Evolutionary conservation across 2,329 filamentous ascomycete genomes (phyloP), one percentile per base, ranked within the genome.

Genomic region (Nothopassalora personata): DNA sequence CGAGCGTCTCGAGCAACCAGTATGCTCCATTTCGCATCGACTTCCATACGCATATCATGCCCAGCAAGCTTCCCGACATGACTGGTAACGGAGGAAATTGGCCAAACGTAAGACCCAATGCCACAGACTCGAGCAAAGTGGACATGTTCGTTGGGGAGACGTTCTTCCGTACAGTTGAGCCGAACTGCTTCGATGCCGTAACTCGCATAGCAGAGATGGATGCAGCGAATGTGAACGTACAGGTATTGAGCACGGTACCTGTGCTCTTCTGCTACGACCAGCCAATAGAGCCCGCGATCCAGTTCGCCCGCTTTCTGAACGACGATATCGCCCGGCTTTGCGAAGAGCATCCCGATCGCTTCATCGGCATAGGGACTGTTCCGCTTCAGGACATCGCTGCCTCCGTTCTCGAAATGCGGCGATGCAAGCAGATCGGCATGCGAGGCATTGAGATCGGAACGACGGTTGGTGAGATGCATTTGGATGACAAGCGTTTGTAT

Each of bases 1-100:
- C 31, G 31, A 8, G 31, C 31, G 31, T 9, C 31, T 9, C 31
- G 8, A 34, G 27, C 36, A 36, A 56, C n/a, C 48, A 46, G 18
- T 9, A 53, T 31, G 36, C 27, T 31, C 46, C 55, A 13, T 58
- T 55, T 36, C 50, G 50, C 28, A 60, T 60, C 28, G 59, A 60
- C 36, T 52, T 60, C 50, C 59, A 60, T 31, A 60, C 59, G 18
- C 59, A 60, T 27, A 60, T 60, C 31, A 58, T 60, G 54, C 59
- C 59, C 6, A 34, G 48, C 43, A 39, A n/a, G 23, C 47, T 60
- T 33, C 59, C 59, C 15, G 51, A 60, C 23, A n/a, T 57, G 4
- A 23, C 23, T 23, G 23, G n/a, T 23, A 52, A 36, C 6, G 46
- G 48, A 11, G 28, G 45, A 53, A 50, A 60, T 7, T 60, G 59